Evolutionary conservation across 1,139 yeast genomes (phyloP), one percentile per base, ranked within the genome.

Genomic region (Taphrina communis): DNA sequence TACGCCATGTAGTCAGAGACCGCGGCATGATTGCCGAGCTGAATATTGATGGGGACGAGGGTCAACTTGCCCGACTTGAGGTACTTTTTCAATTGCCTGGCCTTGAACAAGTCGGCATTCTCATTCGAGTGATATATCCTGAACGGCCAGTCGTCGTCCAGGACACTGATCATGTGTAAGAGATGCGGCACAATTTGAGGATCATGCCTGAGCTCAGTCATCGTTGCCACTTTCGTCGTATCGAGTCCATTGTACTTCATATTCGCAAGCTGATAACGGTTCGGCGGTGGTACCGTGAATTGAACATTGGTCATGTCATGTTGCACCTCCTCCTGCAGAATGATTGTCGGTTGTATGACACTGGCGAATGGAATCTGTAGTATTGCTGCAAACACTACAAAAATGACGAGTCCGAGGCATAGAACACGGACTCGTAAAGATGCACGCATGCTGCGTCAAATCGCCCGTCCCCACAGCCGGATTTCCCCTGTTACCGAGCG

Each of bases 141-240:
- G 21, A 63, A 63, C 25, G 67, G 61, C 67, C 67, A 63, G 25
- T 63, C 67, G 38, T 63, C 61, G 14, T 46, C 61, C 11, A 63
- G 36, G 14, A 41, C 46, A n/a, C 38, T 44, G n/a, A 63, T 53
- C 39, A 63, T 50, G 67, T 63, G 61, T 19, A 63, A 9, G 14
- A 63, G n/a, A 17, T 31, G 42, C 19, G 67, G 67, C 25, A 63
- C 52, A 36, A 63, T 42, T 11, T 44, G 52, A 6, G 67, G 61
- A 21, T 63, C 61, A 5, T 36, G 17, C 50, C 67, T 55, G n/a
- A 50, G 51, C 46, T 63, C 67, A 8, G 52, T 38, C 61, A 63
- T 46, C 38, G 59, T 57, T 14, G 67, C 67, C 0, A 55, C 67
- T 46, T 63, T 63, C n/a, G 17, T 31, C 25, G 62, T 42, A 31